A percentile compares a stretch with the other conserved stretches of the same genome.
phyloP scores from a whole-genome alignment of 768 basidiomycete species.

The Macrocybe gigantea region DNA sequence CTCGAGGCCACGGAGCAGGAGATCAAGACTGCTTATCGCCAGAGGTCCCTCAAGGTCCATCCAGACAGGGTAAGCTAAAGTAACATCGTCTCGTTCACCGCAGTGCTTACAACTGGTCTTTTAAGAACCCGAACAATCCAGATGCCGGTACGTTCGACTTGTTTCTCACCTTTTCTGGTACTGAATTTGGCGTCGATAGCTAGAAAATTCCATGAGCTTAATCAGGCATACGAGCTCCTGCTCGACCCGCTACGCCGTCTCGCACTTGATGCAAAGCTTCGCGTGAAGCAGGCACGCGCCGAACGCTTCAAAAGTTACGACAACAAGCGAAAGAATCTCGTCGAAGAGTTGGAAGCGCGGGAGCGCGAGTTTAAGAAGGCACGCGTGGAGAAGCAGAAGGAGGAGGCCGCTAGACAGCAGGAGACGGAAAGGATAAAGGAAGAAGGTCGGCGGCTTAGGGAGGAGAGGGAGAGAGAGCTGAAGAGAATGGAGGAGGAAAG shows the following conservation, averaged over 20 bases:
- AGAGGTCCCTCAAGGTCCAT: slow-evolving; percentile 79
- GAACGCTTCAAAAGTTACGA: slow-evolving; percentile 69
- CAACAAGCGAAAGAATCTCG: slow-evolving; percentile 64
- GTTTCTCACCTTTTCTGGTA: background rate
- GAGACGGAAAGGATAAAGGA: slow-evolving; percentile 74
- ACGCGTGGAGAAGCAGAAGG: slow-evolving; percentile 53
- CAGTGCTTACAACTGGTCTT: background rate
- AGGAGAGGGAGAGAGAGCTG: slow-evolving; percentile 56
- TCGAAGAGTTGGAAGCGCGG: slow-evolving; percentile 74
- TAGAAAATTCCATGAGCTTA: slow-evolving; percentile 80
- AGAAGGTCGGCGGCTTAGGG: slow-evolving; percentile 60
- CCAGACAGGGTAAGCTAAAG: slow-evolving; percentile 63
- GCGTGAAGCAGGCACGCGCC: slow-evolving; percentile 59
- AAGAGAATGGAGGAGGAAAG: slow-evolving; percentile 38
- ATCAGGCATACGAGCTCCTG: slow-evolving; percentile 72
- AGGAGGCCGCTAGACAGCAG: slow-evolving; percentile 45
- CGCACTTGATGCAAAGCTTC: slow-evolving; percentile 76
- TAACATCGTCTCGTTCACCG: slow-evolving; percentile 6
- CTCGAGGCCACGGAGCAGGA: slow-evolving; percentile 70
- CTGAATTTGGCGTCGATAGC: slow-evolving; percentile 28
- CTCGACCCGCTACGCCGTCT: slow-evolving; percentile 76
- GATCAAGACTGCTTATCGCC: slow-evolving; percentile 74
- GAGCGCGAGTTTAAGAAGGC: slow-evolving; percentile 76
- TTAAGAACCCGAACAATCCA: slow-evolving; percentile 72
- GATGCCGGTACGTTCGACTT: slow-evolving; percentile 51